These are phyloP conservation scores for Pseudogymnoascus sp. DNA, from an alignment of 2,329 filamentous ascomycete genomes.

Conservation along the genomic window DNA sequence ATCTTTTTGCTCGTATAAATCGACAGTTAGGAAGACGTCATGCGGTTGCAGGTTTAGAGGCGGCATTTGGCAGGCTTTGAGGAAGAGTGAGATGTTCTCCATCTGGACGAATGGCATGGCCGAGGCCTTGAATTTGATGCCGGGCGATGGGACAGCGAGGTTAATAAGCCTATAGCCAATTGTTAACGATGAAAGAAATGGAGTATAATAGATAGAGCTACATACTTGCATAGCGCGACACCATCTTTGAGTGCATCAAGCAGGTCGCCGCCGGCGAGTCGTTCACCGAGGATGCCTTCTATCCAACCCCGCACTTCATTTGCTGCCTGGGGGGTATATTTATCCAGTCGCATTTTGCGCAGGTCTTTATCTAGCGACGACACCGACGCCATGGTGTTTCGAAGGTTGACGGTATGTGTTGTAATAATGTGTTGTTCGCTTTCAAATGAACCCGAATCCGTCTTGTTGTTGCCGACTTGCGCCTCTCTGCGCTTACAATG, in stretches of 20 bases:
- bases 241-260: conserved; percentile 85
- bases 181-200: not conserved
- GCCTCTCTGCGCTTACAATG: not conserved
- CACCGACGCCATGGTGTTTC: conserved; percentile 72
- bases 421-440: not conserved
- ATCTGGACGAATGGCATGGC: conserved; percentile 98
- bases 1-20: conserved; percentile 92
- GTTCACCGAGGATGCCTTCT: conserved; percentile 68
- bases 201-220: conserved; percentile 13
- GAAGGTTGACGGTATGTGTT: not conserved
- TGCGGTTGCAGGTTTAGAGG: conserved; percentile 85
- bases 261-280: conserved; percentile 65
- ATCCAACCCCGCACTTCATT: conserved; percentile 83
- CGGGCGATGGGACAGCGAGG: conserved; percentile 64
- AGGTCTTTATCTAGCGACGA: conserved; percentile 91
- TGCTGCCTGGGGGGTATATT: conserved; percentile 85
- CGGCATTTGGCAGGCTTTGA: conserved; percentile 75
- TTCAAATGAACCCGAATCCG: not conserved
- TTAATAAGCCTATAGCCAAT: conserved; percentile 59
- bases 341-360: conserved; percentile 82
- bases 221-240: conserved; percentile 83
- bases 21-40: conserved; percentile 94
- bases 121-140: conserved; percentile 80
- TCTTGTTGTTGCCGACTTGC: not conserved
- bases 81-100: conserved; percentile 97